Evolutionary conservation across 106 monocot species (phyloP).

Genomic region (Hemerocallis citrina): DNA sequence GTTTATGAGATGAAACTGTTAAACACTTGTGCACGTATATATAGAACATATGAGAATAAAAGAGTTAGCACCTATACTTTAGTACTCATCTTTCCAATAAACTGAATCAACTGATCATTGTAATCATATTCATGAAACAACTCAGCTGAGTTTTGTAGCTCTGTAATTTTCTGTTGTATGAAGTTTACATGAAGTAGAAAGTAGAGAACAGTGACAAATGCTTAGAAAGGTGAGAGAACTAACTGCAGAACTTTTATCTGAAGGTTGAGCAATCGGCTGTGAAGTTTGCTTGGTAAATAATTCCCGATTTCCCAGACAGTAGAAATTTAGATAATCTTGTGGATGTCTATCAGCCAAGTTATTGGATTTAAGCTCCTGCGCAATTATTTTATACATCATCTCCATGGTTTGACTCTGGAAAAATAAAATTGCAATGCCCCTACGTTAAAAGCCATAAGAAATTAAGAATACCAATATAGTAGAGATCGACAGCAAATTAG

Average conservation of each 20-base stretch:
- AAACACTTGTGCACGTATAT: too few relatives aligned
- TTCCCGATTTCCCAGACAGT: conserved; percentile 11
- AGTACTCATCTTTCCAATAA: not conserved
- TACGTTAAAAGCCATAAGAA: too few relatives aligned
- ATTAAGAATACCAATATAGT: too few relatives aligned
- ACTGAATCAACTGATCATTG: not conserved
- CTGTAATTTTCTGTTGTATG: not conserved
- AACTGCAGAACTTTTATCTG: not conserved
- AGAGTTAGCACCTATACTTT: not conserved
- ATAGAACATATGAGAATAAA: too few relatives aligned
- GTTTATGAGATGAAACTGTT: not conserved
- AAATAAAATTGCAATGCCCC: too few relatives aligned
- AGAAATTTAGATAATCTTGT: conserved; percentile 10
- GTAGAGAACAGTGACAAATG: not conserved
- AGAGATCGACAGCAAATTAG: too few relatives aligned
- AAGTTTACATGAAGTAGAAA: not conserved
- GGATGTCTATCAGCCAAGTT: conserved; percentile 1
- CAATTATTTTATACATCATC: conserved; percentile 15
- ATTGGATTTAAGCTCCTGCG: conserved; percentile 1
- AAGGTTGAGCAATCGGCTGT: not conserved
- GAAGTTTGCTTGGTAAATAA: not conserved
- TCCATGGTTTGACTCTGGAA: conserved; percentile 4
- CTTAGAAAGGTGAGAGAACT: not conserved
- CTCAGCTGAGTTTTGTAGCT: not conserved
- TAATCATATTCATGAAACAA: not conserved